Conservation (phyloP, 208 protist genomes). For the Leishmania guyanensis region DNA sequence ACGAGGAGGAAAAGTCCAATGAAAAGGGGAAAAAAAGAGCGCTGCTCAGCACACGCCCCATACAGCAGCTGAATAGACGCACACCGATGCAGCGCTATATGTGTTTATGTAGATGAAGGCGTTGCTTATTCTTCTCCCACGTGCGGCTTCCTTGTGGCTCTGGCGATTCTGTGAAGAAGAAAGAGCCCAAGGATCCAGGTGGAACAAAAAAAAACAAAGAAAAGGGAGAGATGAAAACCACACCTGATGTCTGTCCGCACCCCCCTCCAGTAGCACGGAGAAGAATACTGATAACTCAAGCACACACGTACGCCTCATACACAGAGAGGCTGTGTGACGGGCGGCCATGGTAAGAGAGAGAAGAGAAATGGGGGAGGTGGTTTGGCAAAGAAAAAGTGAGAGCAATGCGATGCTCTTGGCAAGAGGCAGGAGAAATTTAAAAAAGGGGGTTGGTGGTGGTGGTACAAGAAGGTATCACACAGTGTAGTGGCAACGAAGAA, state of each 20-base stretch:
- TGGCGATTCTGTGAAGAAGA: background rate
- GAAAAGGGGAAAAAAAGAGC: background rate
- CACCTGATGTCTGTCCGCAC: background rate
- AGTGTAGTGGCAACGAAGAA: background rate
- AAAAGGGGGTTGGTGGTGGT: background rate
- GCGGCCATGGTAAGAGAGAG: constrained; percentile 4
- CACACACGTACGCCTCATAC: background rate
- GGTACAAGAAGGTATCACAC: background rate
- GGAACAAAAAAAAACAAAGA: background rate
- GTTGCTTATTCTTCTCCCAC: background rate
- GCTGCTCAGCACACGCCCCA: too few species aligned
- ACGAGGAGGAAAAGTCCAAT: background rate
- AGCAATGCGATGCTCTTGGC: background rate
- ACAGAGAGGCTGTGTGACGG: background rate
- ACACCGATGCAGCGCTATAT: background rate
- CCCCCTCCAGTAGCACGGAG: background rate
- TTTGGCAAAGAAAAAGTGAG: background rate
- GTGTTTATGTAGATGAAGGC: background rate
- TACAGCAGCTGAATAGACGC: background rate
- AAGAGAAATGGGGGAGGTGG: background rate
- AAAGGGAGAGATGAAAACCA: background rate
- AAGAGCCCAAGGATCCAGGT: background rate
- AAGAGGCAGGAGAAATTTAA: background rate
- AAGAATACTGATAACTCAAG: background rate
- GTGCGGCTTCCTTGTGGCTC: background rate